A percentile compares a stretch with the other conserved stretches of the same genome.
These are phyloP conservation scores for Stagonosporopsis vannaccii DNA, from an alignment of 2,329 filamentous ascomycete genomes.

Conservation along the genomic window DNA sequence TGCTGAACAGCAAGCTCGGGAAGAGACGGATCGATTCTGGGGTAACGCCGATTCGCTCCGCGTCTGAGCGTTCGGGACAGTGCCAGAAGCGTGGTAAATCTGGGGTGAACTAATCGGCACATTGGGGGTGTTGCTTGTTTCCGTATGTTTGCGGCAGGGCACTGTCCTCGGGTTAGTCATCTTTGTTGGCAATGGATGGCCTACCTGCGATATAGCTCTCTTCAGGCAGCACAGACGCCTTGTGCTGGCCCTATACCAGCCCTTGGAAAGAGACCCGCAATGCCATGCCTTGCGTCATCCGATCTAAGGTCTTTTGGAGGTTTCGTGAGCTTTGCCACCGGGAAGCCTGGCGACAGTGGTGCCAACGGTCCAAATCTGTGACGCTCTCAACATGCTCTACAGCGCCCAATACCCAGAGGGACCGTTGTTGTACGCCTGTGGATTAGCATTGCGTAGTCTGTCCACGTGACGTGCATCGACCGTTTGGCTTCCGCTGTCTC, in stretches of 20 bases:
- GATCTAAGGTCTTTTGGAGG: not conserved
- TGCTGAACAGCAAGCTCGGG: slow-evolving; percentile 26
- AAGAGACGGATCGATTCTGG: slow-evolving; percentile 25
- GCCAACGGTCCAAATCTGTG: not conserved
- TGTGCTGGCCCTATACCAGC: not conserved
- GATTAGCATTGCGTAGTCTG: not conserved
- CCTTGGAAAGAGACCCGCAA: not conserved
- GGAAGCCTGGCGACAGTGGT: not conserved
- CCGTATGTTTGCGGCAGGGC: slow-evolving; percentile 7
- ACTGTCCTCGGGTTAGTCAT: slow-evolving; percentile 31
- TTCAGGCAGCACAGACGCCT: not conserved
- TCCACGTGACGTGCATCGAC: slow-evolving; percentile 6
- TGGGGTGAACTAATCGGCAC: slow-evolving; percentile 36
- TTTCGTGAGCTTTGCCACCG: not conserved
- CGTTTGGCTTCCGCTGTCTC: not conserved
- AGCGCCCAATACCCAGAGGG: not conserved
- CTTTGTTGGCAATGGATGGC: slow-evolving; percentile 19
- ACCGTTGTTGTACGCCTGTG: not conserved
- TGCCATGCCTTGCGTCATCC: not conserved
- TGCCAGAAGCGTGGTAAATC: slow-evolving; percentile 41
- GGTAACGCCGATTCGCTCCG: slow-evolving; percentile 31
- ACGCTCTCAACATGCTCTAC: not conserved
- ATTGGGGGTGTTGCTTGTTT: slow-evolving; percentile 17
- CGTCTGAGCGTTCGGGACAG: slow-evolving; percentile 32
- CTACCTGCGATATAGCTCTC: not conserved